A percentile compares a stretch with the other conserved stretches of the same genome.
Evolutionary conservation across 352 stramenopile genomes (phyloP).

Genomic region (Globisporangium iwayamae): DNA sequence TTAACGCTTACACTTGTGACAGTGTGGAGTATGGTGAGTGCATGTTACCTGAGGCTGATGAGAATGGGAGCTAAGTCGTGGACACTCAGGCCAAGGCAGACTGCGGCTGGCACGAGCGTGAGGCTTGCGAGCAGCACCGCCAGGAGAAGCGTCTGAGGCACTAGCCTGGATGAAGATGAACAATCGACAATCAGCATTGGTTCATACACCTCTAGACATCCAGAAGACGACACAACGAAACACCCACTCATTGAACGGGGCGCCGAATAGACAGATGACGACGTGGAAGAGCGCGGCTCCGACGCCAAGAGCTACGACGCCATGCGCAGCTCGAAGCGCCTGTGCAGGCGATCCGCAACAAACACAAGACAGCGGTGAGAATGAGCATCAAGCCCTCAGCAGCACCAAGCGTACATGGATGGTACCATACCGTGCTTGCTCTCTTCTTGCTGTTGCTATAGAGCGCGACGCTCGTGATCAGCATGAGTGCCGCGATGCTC

Average conservation of each 20-base stretch:
- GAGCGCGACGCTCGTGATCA: conserved; percentile 31
- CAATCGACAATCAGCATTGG: conserved; percentile 9
- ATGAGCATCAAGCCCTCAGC: background rate
- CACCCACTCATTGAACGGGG: conserved; percentile 56
- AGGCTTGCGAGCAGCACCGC: conserved; percentile 51
- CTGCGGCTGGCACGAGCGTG: conserved; percentile 37
- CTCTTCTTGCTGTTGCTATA: conserved; percentile 4
- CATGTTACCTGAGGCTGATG: conserved; percentile 40
- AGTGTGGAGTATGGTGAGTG: background rate
- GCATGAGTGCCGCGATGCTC: conserved; percentile 24
- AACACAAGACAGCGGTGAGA: background rate
- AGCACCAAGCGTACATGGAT: too few relatives aligned
- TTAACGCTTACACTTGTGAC: background rate
- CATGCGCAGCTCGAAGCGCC: conserved; percentile 15
- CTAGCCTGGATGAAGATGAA: conserved; percentile 33
- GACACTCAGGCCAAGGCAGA: conserved; percentile 32
- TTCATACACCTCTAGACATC: background rate
- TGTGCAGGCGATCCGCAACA: background rate
- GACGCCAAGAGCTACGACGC: conserved; percentile 28
- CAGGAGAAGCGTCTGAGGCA: conserved; percentile 58
- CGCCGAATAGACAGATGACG: conserved; percentile 69
- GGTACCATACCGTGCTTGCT: background rate
- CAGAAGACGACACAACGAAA: background rate
- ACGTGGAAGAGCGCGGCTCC: conserved; percentile 51
- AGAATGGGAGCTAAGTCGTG: conserved; percentile 52